Base-by-base conservation (phyloP, 441 rosid genomes). In the Croton laevigatus region DNA sequence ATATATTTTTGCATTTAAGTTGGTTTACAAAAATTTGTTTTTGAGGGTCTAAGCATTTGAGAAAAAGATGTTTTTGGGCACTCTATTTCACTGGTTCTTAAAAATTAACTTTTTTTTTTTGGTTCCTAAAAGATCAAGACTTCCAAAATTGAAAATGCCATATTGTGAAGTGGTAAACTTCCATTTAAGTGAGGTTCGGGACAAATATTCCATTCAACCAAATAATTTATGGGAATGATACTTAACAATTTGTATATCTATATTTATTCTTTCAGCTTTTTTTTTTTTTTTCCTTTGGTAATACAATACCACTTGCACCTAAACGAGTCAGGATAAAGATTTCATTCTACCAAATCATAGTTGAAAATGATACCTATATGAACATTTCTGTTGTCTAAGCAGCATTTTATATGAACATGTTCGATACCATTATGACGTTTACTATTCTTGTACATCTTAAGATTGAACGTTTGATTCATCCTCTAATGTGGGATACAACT, bases 401-500 rank as follows among this genome's bases (percentile, higher is more conserved):
- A 10, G 59, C 59, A 36, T 49, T 66, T 62, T 48, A n/a, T 60
- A 34, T 38, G 13, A 6, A 38, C 19, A 2, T 70, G 49, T 8
- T 37, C 37, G 7, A 36, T 51, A 5, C 23, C 13, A 4, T 20
- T 0, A 16, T 23, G 23, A 57, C 27, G 13, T 17, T 5, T 57
- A 23, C 36, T 44, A 13, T 42, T 68, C 60, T 8, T 53, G 6
- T 17, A 34, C 13, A 23, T 38, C 8, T 4, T 45, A 42, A 4
- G 57, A 45, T 22, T 14, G 22, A 70, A 49, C 36, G 37, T 22
- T 20, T 40, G 49, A 34, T 60, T 4, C n/a, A 17, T 48, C 27
- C 32, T 40, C 42, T 55, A 19, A 62, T 62, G 42, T 42, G 54
- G 61, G 59, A 48, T 51, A 10, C 67, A 54, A 40, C 57, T 32